A percentile compares a stretch with the other conserved stretches of the same genome.
Evolutionary conservation across 1,284 basidiomycete genomes (phyloP).

Genomic region (Farysia itapuensis): DNA sequence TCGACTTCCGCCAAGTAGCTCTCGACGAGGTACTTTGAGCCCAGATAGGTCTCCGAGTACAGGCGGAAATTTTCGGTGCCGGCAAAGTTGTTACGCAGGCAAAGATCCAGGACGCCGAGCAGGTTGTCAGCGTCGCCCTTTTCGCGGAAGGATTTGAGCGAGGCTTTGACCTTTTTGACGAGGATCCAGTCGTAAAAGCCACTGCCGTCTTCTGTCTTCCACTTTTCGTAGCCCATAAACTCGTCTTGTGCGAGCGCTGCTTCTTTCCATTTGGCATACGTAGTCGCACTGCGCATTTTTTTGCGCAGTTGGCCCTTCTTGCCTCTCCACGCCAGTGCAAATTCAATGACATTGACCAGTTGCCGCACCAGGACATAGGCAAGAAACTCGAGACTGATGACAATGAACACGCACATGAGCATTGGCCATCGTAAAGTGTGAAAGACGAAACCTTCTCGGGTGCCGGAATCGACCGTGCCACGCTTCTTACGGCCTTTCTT

Average conservation of each 20-base stretch:
- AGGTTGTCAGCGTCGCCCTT: slow-evolving; percentile 70
- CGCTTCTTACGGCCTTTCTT: slow-evolving; percentile 15
- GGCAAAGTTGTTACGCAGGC: slow-evolving; percentile 89
- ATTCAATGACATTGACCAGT: slow-evolving; percentile 66
- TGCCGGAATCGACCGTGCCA: slow-evolving; percentile 35
- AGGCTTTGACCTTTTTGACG: slow-evolving; percentile 52
- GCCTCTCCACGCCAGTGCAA: slow-evolving; percentile 71
- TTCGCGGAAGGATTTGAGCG: slow-evolving; percentile 70
- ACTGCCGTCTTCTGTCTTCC: slow-evolving; percentile 52
- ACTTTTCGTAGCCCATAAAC: slow-evolving; percentile 45
- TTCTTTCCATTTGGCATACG: slow-evolving; percentile 78
- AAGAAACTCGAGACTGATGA: slow-evolving; percentile 84
- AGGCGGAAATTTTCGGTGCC: slow-evolving; percentile 86
- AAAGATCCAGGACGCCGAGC: slow-evolving; percentile 88
- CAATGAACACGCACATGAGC: slow-evolving; percentile 73
- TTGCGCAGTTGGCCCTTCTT: slow-evolving; percentile 76
- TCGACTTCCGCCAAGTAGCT: slow-evolving; percentile 50
- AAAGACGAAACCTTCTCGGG: slow-evolving; percentile 53
- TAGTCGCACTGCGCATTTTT: slow-evolving; percentile 72
- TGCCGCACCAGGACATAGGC: slow-evolving; percentile 82
- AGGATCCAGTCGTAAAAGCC: slow-evolving; percentile 59
- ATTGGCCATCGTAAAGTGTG: slow-evolving; percentile 51
- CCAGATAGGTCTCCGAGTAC: slow-evolving; percentile 76
- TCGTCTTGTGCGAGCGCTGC: slow-evolving; percentile 78
- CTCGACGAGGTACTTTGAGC: slow-evolving; percentile 54